phyloP scores from a whole-genome alignment of 23 red algal species.

The Gracilariopsis chorda region DNA sequence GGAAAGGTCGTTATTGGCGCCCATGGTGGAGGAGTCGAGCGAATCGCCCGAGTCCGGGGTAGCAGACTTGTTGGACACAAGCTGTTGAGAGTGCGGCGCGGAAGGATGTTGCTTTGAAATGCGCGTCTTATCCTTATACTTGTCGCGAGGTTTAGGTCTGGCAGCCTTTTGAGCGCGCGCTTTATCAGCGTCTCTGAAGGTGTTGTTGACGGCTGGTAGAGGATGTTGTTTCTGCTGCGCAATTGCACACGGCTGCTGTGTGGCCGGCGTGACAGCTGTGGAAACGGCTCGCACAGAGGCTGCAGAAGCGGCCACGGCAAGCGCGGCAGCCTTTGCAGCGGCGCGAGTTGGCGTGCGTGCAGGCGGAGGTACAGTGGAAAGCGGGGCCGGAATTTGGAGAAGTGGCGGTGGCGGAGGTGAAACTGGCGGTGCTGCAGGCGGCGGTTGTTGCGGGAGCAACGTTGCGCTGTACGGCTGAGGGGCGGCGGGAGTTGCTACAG shows the following conservation, averaged over 20 bases:
- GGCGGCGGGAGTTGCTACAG: background rate
- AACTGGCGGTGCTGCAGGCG: background rate
- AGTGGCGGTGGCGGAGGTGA: background rate
- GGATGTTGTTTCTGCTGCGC: too few species aligned
- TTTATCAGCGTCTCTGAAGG: background rate
- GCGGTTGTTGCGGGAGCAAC: background rate
- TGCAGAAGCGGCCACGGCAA: background rate
- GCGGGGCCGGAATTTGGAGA: background rate
- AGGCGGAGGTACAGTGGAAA: background rate
- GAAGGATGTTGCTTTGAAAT: too few species aligned
- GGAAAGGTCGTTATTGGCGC: constrained; percentile 4
- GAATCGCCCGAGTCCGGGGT: background rate
- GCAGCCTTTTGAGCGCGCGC: background rate
- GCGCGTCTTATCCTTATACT: too few species aligned
- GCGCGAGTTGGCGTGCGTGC: background rate
- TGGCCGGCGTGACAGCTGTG: background rate
- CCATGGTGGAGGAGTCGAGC: background rate
- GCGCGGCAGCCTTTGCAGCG: background rate
- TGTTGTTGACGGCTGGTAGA: too few species aligned
- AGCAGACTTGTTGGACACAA: too few species aligned
- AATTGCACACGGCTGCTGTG: background rate
- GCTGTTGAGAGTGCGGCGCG: too few species aligned
- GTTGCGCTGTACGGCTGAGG: background rate
- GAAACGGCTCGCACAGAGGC: background rate
- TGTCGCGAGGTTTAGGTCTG: background rate